Evolutionary conservation across 2,329 filamentous ascomycete genomes (phyloP), one percentile per base, ranked within the genome.

Genomic region (Xylariaceae sp.): DNA sequence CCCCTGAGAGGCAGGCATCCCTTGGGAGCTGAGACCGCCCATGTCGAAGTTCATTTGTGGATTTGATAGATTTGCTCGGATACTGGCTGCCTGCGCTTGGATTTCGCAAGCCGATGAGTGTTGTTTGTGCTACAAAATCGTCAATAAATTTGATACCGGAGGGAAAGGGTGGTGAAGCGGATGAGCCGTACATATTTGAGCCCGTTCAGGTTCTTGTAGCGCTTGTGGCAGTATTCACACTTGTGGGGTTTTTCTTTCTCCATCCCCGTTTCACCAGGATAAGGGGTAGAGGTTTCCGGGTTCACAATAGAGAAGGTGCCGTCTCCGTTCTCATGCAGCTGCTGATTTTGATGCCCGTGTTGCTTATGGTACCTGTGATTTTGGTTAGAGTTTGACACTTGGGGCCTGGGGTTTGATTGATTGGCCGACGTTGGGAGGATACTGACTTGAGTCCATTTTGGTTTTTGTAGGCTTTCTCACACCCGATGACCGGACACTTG

Each of bases 211-310:
- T 99, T 99, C 83, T 99, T 99, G 75, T 99, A 99, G 45, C 94
- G 87, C 76, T 99, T 99, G 62, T 92, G 91, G 66, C 94, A 99
- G 11, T 90, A 87, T 58, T 97, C 91, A 69, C 94, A 99, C 65
- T 91, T 91, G 68, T 97, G 97, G 2, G 94, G 94, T 75, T 99
- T 99, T 75, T 97, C 92, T 69, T 97, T 99, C 73, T 99, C 94
- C 94, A 99, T 99, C n/a, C 94, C 94, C 33, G 96, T 76, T 1
- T 94, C 97, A 31, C 94, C 94, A 0, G 94, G 94, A 58, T 97
- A 99, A 0, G 94, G 94, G 1, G 90, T 82, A 27, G 89, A 94
- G 0, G 94, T 97, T 65, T 96, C 89, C 0, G 94, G 94, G 62
- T 99, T 95, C 45, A 99, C 92, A 58, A 99, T 99, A 0, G 92